Evolutionary conservation across 2,329 filamentous ascomycete species (phyloP).

Genomic region (Talaromyces sp.): DNA sequence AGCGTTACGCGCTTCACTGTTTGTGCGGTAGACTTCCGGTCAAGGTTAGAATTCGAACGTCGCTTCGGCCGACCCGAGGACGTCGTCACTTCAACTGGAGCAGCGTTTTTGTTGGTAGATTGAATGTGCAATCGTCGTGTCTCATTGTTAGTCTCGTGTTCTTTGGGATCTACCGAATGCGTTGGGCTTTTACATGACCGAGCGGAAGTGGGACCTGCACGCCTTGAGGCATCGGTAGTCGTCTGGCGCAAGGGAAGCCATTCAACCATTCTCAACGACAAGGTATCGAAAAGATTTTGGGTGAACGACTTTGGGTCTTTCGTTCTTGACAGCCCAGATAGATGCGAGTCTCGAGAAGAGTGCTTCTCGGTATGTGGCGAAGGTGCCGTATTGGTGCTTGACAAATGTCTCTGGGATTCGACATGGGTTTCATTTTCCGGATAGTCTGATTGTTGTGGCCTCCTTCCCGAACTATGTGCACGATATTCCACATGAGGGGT

Average conservation of each 20-base stretch:
- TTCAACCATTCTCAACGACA: slow-evolving; percentile 42
- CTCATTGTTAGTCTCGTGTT: not conserved
- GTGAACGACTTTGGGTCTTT: slow-evolving; percentile 60
- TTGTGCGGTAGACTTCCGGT: slow-evolving; percentile 35
- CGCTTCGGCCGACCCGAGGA: slow-evolving; percentile 26
- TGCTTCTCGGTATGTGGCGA: slow-evolving; percentile 7
- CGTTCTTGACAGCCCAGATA: slow-evolving; percentile 23
- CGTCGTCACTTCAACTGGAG: slow-evolving; percentile 22
- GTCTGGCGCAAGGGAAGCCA: slow-evolving; percentile 41
- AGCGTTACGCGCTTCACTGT: slow-evolving; percentile 38
- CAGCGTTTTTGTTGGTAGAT: slow-evolving; percentile 8
- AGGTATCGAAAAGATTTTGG: slow-evolving; percentile 52
- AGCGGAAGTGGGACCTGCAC: slow-evolving; percentile 13
- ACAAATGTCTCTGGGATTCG: slow-evolving; percentile 1
- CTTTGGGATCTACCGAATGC: not conserved
- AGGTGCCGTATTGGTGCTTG: not conserved
- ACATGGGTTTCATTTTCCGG: not conserved
- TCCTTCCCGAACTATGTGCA: not conserved
- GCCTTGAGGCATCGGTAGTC: slow-evolving; percentile 21
- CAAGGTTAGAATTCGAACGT: slow-evolving; percentile 29
- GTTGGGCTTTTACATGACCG: slow-evolving; percentile 10
- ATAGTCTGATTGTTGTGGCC: not conserved
- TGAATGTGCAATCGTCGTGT: not conserved
- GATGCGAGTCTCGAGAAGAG: slow-evolving; percentile 20
- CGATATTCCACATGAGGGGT: slow-evolving; percentile 20